These are phyloP conservation scores for Penicillium verrucosum DNA, from an alignment of 2,329 filamentous ascomycete species.

Conservation along the genomic window DNA sequence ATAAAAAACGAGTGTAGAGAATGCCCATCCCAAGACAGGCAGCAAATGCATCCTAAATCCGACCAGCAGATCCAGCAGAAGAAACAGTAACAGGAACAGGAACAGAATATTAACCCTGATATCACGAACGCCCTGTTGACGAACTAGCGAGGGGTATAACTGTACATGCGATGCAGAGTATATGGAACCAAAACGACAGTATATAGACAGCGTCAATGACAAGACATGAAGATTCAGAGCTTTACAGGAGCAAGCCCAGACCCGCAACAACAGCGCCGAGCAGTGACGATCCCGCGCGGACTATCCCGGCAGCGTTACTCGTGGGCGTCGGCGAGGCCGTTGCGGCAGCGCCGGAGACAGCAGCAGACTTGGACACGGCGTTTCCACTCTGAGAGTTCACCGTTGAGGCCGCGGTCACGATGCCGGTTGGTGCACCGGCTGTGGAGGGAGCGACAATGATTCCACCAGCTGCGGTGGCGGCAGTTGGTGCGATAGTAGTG, in stretches of 20 bases:
- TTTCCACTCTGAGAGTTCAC: slow-evolving; percentile 8
- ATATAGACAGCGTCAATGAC: background rate
- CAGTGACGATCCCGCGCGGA: slow-evolving; percentile 18
- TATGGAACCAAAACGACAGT: background rate
- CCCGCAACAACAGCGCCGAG: slow-evolving; percentile 19
- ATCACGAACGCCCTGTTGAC: background rate
- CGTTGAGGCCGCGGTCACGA: slow-evolving; percentile 21
- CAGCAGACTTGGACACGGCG: slow-evolving; percentile 5
- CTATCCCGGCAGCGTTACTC: slow-evolving; percentile 15
- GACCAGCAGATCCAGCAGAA: slow-evolving; percentile 3
- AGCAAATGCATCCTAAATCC: slow-evolving; percentile 5
- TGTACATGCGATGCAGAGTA: background rate
- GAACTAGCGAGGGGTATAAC: background rate
- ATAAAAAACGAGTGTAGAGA: background rate
- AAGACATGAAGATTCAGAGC: background rate
- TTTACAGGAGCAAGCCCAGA: slow-evolving; percentile 20
- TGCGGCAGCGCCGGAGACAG: background rate
- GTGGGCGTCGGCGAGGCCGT: slow-evolving; percentile 15
- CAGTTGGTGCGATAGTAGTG: background rate
- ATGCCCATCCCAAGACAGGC: background rate
- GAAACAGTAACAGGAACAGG: background rate
- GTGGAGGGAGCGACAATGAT: slow-evolving; percentile 22
- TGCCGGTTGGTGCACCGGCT: slow-evolving; percentile 11
- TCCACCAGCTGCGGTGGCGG: slow-evolving; percentile 20
- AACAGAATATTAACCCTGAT: background rate